These are phyloP conservation scores for Penicillium brasilianum DNA, from an alignment of 2,329 filamentous ascomycete species.

Conservation along the genomic window DNA sequence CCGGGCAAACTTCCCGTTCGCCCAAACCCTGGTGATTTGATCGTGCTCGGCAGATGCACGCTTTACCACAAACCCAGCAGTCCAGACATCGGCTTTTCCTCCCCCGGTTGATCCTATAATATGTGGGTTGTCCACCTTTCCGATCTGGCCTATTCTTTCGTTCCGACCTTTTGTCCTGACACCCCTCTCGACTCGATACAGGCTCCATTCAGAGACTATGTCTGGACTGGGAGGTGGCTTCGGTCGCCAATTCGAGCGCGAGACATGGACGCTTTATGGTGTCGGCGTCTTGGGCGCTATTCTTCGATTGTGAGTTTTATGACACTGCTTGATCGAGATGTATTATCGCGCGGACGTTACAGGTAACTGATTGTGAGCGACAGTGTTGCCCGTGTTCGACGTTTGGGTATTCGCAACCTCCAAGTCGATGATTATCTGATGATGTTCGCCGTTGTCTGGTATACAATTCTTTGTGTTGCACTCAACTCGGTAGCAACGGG, in stretches of 20 bases:
- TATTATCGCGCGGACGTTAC: constrained; percentile 1
- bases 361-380: background rate
- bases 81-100: background rate
- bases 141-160: constrained; percentile 7
- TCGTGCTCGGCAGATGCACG: constrained; percentile 22
- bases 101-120: constrained; percentile 21
- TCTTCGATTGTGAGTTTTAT: constrained; percentile 45
- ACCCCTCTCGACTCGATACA: constrained; percentile 15
- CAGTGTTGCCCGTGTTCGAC: constrained; percentile 47
- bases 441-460: constrained; percentile 59
- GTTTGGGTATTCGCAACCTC: constrained; percentile 55
- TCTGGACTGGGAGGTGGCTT: constrained; percentile 37
- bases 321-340: constrained; percentile 24
- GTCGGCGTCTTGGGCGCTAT: constrained; percentile 45
- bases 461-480: constrained; percentile 60
- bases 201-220: constrained; percentile 35
- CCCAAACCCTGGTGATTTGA: constrained; percentile 16
- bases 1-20: constrained; percentile 16
- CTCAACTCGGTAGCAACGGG: constrained; percentile 60
- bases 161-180: constrained; percentile 14
- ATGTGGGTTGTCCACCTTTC: constrained; percentile 21
- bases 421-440: constrained; percentile 64
- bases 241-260: constrained; percentile 36
- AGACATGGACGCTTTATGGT: constrained; percentile 50
- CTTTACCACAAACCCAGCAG: constrained; percentile 22